Conservation (phyloP, 176 grass and related monocot genomes). For the Stipa capillata region DNA sequence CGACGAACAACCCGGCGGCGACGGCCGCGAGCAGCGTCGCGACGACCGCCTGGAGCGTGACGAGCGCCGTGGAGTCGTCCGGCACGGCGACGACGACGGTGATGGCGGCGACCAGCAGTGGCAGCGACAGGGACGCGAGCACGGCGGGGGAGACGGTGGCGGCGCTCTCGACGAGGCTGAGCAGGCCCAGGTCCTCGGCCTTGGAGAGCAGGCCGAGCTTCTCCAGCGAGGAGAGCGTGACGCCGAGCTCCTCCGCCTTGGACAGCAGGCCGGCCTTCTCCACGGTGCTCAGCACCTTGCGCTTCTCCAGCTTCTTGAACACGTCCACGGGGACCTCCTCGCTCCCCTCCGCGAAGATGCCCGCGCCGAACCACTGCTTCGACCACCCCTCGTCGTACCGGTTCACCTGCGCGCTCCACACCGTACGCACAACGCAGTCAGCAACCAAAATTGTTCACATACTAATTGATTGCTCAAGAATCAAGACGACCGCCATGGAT, state of each 20-base stretch:
- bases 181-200: slow-evolving; percentile 86
- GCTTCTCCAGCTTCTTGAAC: slow-evolving; percentile 81
- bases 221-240: slow-evolving; percentile 89
- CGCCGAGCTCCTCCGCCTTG: slow-evolving; percentile 79
- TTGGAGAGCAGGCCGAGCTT: slow-evolving; percentile 66
- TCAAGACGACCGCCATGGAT: background rate
- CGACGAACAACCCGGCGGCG: slow-evolving; percentile 65
- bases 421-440: too few relatives aligned
- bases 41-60: slow-evolving; percentile 42
- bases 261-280: slow-evolving; percentile 92
- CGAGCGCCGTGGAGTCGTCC: slow-evolving; percentile 73
- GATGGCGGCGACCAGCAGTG: slow-evolving; percentile 69
- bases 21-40: slow-evolving; percentile 38
- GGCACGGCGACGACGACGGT: slow-evolving; percentile 64
- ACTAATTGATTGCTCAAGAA: background rate
- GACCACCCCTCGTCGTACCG: slow-evolving; percentile 81
- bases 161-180: slow-evolving; percentile 81
- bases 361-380: slow-evolving; percentile 94
- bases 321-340: slow-evolving; percentile 85
- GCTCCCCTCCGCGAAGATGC: slow-evolving; percentile 76
- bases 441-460: background rate
- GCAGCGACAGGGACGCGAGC: slow-evolving; percentile 81
- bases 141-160: slow-evolving; percentile 53
- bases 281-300: slow-evolving; percentile 80
- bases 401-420: slow-evolving; percentile 80